Base-by-base conservation (phyloP, 2,329 filamentous ascomycete genomes). In the Aspergillus sp. region DNA sequence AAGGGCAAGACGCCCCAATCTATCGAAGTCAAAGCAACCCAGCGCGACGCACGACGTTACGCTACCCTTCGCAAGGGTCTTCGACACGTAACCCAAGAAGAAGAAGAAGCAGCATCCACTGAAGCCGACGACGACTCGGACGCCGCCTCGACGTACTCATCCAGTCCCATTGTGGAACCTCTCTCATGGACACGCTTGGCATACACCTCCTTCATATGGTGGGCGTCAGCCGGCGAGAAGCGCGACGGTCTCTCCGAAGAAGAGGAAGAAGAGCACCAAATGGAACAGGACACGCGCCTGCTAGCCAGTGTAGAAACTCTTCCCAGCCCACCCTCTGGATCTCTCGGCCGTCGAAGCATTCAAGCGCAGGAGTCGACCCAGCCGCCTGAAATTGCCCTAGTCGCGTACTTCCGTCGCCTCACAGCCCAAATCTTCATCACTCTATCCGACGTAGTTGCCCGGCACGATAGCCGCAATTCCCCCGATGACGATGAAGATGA, bases 11-110 rank as follows among this genome's bases (percentile, higher is more conserved):
- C 67, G 3, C 61, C 65, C 17, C 70, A 75, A 61, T 59, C 66
- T 4, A 63, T 70, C 3, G 62, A 68, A 13, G 78, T 98, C 57
- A 92, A 89, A 77, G 94, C 95, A 1, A 96, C 92, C 0, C 94
- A 97, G 72, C 88, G 95, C 42, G 95, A 99, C 74, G 83, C 95
- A 13, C 87, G 91, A 25, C 89, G 94, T 21, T 98, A 90, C 77
- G 83, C 84, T 51, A 82, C 88, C 17, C 83, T 96, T 10, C 84
- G 85, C 53, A 81, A 81, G 63, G 89, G 88, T 4, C 81, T 96
- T 8, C 72, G 67, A 27, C 73, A 71, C 50, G 64, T 74, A 44
- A 66, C 69, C 25, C 64, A 61, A 13, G 63, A 68, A 39, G 61
- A 68, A 39, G 61, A 66, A 41, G 57, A 56, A 25, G 27, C 61